Evolutionary conservation across 2,329 filamentous ascomycete genomes (phyloP), one percentile per base, ranked within the genome.

Genomic region (Hymenoscyphus occultus): DNA sequence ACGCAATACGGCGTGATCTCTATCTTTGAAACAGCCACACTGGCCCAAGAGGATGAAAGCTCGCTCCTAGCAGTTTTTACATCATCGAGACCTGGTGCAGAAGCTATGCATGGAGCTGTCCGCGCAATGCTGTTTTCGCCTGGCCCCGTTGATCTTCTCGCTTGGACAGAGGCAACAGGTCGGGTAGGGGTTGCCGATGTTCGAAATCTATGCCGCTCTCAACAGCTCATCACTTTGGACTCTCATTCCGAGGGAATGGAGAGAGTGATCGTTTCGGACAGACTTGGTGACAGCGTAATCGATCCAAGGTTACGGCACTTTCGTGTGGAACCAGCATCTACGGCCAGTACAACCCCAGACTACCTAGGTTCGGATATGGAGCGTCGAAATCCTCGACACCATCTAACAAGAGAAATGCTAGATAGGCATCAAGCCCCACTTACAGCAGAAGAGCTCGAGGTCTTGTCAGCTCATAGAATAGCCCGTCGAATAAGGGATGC

Each of bases 61-160:
- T 84, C 90, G 0, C 83, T 96, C 58, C 78, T 97, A 45, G 89
- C 88, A 28, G 85, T 89, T 9, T 92, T 98, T 72, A 85, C 85
- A 65, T 93, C 93, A 16, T 93, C 93, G 0, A 83, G 92, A 67
- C 86, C 91, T 0, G 70, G 65, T 35, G 48, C 28, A 9, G 59
- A 66, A 56, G 59, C 65, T 45, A 22, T 16, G 3, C 28, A 35
- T 56, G 94, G 94, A 56, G 93, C 94, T 39, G 88, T 98, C 62
- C 86, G 95, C 67, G 92, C 93, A 67, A 96, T 98, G 90, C 84
- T 90, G 1, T 99, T 99, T 75, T 93, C 91, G 4, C 93, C 94
- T 0, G 90, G 91, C 1, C 92, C 93, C 0, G 94, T 90, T 81
- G 94, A 97, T 74, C 84, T 99, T 19, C 80, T 99, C 51, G 90